Evolutionary conservation across 805 yeast species (phyloP), one percentile per base, ranked within the genome.

Genomic region (Priceomyces carsonii): DNA sequence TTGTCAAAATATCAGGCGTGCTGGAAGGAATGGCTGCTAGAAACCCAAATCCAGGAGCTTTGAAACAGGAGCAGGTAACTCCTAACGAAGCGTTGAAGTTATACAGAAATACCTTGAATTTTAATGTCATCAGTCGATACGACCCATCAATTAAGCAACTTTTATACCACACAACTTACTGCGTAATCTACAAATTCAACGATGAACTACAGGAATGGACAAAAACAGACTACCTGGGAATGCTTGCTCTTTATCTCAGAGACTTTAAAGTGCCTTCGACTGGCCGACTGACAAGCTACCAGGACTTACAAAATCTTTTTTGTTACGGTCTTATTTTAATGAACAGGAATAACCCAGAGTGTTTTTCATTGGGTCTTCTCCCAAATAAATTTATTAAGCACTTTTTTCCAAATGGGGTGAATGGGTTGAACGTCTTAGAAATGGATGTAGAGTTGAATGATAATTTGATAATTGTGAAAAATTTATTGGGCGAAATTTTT

Each of bases 81-180:
- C 63, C 68, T 3, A 57, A 55, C 33, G 60, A 61, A 45, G 76
- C 84, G 1, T 55, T 79, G 36, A 84, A 79, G 33, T 71, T 84
- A 15, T 85, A 79, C 51, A 71, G 80, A 33, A 79, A 77, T 42
- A 83, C 90, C 0, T 61, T 85, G 30, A 82, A 85, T 32, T 84
- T 75, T 61, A 85, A 84, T 53, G 90, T 85, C 34, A 81, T 85
- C 19, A 81, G 84, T 16, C 71, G 89, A 41, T 85, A 85, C 51
- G 95, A 85, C 46, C 85, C 90, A 0, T 69, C 71, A 43, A 77
- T 83, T 32, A 78, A 82, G 38, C 86, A 81, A 51, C 65, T 85
- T 19, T 60, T 83, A 26, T 82, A 77, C 49, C 75, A 80, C 34
- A 76, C 90, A 2, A 79, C 90, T 10, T 86, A 83, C 54, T 79